Conservation (phyloP, 371 early-diverging fungal species). For the Syncephalastrum contaminatum region DNA sequence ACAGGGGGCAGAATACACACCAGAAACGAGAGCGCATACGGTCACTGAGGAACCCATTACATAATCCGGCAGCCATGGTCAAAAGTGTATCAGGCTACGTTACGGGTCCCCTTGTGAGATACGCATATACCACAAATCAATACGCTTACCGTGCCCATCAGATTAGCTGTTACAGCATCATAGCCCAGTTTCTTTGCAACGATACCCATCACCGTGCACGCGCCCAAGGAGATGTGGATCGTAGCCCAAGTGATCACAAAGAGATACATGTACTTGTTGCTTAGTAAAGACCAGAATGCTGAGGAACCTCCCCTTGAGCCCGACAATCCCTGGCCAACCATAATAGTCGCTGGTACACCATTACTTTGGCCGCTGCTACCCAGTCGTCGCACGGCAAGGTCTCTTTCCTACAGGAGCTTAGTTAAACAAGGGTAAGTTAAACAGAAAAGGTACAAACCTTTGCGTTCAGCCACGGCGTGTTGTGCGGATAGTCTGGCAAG, state of each 20-base stretch:
- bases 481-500: conserved; percentile 46
- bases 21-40: conserved; percentile 30
- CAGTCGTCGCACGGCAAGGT: conserved; percentile 27
- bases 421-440: not conserved
- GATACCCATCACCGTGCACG: conserved; percentile 40
- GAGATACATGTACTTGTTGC: conserved; percentile 35
- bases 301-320: conserved; percentile 5
- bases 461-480: conserved; percentile 38
- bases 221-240: conserved; percentile 35
- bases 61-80: conserved; percentile 37
- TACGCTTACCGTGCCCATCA: conserved; percentile 41
- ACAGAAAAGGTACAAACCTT: conserved; percentile 12
- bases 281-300: conserved; percentile 10
- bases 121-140: not conserved
- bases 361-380: not conserved
- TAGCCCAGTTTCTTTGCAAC: conserved; percentile 44
- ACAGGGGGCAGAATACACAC: conserved; percentile 37
- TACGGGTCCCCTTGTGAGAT: not conserved
- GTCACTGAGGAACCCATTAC: conserved; percentile 45
- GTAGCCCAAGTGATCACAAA: conserved; percentile 43
- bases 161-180: conserved; percentile 48
- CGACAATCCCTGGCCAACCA: not conserved
- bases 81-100: conserved; percentile 42
- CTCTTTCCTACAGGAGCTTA: conserved; percentile 17
- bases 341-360: not conserved